phyloP scores from a whole-genome alignment of 345 rosid species.

The Tarenaya hassleriana region DNA sequence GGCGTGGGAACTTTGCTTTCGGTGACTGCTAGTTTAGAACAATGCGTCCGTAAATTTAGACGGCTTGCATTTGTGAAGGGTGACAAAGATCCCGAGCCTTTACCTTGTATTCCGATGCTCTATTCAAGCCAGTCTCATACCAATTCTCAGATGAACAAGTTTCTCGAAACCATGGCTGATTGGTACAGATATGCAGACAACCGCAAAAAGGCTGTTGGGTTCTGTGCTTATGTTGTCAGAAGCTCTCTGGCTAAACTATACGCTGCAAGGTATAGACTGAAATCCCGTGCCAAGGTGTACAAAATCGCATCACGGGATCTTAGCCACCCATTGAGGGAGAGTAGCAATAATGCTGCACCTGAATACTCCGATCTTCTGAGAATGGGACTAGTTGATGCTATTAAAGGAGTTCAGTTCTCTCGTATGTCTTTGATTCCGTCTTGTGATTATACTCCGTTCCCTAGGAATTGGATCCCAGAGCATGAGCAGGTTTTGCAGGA shows the following conservation, averaged over 20 bases:
- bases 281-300: conserved; percentile 95
- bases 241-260: conserved; percentile 93
- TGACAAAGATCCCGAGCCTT: conserved; percentile 89
- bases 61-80: conserved; percentile 83
- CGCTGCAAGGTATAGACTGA: conserved; percentile 91
- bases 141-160: conserved; percentile 94
- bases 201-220: conserved; percentile 82
- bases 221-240: conserved; percentile 92
- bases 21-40: conserved; percentile 84
- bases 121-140: conserved; percentile 95
- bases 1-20: conserved; percentile 94
- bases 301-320: conserved; percentile 78
- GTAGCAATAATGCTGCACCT: conserved; percentile 74
- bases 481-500: conserved; percentile 76
- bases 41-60: conserved; percentile 72
- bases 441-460: conserved; percentile 90
- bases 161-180: conserved; percentile 96
- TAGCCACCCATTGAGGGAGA: conserved; percentile 75
- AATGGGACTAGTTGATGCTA: conserved; percentile 92
- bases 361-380: conserved; percentile 94
- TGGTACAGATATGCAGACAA: conserved; percentile 95
- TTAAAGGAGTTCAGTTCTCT: conserved; percentile 90
- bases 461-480: conserved; percentile 78
- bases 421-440: conserved; percentile 88
- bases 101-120: conserved; percentile 93